Base-by-base conservation (phyloP, 768 basidiomycete genomes). In the Pleurotus citrinopileatus region DNA sequence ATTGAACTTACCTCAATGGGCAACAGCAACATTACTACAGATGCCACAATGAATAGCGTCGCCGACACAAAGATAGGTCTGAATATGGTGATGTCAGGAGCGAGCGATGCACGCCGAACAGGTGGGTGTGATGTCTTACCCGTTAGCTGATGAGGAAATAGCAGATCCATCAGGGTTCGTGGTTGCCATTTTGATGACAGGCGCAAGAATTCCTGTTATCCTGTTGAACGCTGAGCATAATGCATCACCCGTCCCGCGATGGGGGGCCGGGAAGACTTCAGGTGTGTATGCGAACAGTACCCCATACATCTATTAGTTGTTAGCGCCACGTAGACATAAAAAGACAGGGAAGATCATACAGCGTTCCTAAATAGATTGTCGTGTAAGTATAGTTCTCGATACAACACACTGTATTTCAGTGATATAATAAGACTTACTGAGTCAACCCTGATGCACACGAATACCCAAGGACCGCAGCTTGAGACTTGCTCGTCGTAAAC, bases 211-310 rank as follows among this genome's bases (percentile, higher is more conserved):
- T 9, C 76, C 79, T 28, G 71, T 72, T 36, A 78, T 70, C 29
- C 77, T 70, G 60, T 81, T 81, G 59, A 80, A 70, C 13, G 72
- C 75, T 56, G 72, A 72, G 57, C 65, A 76, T 58, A 73, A 73
- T 2, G 80, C 80, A 53, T 80, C 76, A 8, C 79, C 80, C 0
- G 80, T 81, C 2, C 82, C 82, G 29, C 82, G 74, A 57, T 80
- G 78, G 2, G 79, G 76, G 0, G 79, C 78, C 0, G 82, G 78
- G 68, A 84, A 83, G 17, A 80, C 77, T 60, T 83, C 81, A 1
- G 82, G 82, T 6, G 82, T 83, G 59, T 81, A 82, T 1, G 80
- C 80, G 51, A 76, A 83, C 12, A 81, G 67, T 8, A 80, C 72
- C 8, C 78, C 80, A 55, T 80, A 80, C 76, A 78, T 76, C 74